These are phyloP conservation scores for Apiotrichum siamense DNA, from an alignment of 1,284 basidiomycete species.

Conservation along the genomic window DNA sequence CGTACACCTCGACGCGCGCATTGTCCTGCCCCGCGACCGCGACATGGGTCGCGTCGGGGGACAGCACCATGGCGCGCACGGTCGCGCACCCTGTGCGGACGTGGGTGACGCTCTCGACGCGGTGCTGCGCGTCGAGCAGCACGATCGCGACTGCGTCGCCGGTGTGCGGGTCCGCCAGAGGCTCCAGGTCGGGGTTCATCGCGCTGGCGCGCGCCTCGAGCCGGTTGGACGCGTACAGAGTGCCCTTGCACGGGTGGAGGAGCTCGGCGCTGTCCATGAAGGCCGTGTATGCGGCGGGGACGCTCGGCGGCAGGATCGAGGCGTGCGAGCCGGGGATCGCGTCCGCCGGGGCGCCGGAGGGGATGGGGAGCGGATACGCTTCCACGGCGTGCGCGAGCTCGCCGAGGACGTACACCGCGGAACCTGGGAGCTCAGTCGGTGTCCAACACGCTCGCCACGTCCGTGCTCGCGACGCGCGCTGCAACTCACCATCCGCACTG, in stretches of 20 bases:
- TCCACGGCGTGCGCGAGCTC: constrained; percentile 37
- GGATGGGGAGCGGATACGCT: constrained; percentile 30
- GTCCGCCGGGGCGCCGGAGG: too few species aligned
- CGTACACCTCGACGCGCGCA: constrained; percentile 39
- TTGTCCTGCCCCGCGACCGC: constrained; percentile 40
- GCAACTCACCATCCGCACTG: constrained; percentile 32
- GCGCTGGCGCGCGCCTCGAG: constrained; percentile 32
- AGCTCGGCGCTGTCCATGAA: constrained; percentile 42
- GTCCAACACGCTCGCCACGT: not conserved
- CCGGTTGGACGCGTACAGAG: constrained; percentile 44
- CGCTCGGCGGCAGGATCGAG: constrained; percentile 28
- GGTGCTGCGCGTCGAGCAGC: constrained; percentile 22
- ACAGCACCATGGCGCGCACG: constrained; percentile 39
- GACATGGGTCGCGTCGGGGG: constrained; percentile 38
- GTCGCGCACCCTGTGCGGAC: constrained; percentile 36
- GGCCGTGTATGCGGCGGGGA: constrained; percentile 24
- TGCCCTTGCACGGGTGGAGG: constrained; percentile 24
- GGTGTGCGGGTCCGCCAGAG: constrained; percentile 13
- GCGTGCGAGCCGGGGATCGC: constrained; percentile 5
- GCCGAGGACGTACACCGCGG: constrained; percentile 42
- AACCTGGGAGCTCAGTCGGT: constrained; percentile 17
- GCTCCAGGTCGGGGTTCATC: constrained; percentile 21
- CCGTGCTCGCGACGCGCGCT: not conserved
- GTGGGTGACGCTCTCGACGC: constrained; percentile 25
- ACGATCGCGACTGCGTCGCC: constrained; percentile 43